Base-by-base conservation (phyloP, 2,329 filamentous ascomycete species). In the Ophiosphaerella narmari region DNA sequence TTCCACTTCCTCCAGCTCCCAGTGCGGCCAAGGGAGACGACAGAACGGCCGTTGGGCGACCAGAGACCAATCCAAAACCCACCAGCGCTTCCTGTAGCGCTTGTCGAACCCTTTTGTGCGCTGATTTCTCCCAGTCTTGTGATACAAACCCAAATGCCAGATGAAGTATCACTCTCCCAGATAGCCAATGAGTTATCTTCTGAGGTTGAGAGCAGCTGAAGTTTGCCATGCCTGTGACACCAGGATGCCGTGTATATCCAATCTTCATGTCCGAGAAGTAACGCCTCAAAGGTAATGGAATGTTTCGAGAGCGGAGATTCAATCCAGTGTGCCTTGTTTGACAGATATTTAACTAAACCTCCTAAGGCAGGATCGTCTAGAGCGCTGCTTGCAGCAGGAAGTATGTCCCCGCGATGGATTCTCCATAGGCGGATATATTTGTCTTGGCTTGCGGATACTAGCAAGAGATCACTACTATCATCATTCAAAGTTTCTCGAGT, bases 21-120 rank as follows among this genome's bases (percentile, higher is more conserved):
- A 0, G 93, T 97, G 35, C 93, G 85, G 1, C 93, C 91, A 14
- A 99, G 82, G 53, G 90, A 92, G 4, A 89, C 87, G 12, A 97
- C 87, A 1, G 85, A 85, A 13, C 79, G 77, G 7, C 90, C 90
- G 57, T 87, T 80, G 3, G 91, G 90, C 5, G 89, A 88, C 94
- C 94, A 99, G 0, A 97, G 80, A 1, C 92, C 93, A 11, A 89
- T 91, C 93, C 94, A 99, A 72, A 97, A 97, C 0, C 94, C 94
- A 55, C 94, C 94, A 1, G 91, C 91, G 71, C 92, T 97, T 39
- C 94, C 94, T 0, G 94, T 99, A 0, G 94, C 94, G 3, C 93
- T 96, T 0, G 94, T 97, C 0, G 94, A 94, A 7, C 94, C 94
- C 70, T 99, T 97, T 66, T 96, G 90, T 13, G 89, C 84, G 71